These are phyloP conservation scores for Alternaria rosae DNA, from an alignment of 2,329 filamentous ascomycete species.

Conservation along the genomic window DNA sequence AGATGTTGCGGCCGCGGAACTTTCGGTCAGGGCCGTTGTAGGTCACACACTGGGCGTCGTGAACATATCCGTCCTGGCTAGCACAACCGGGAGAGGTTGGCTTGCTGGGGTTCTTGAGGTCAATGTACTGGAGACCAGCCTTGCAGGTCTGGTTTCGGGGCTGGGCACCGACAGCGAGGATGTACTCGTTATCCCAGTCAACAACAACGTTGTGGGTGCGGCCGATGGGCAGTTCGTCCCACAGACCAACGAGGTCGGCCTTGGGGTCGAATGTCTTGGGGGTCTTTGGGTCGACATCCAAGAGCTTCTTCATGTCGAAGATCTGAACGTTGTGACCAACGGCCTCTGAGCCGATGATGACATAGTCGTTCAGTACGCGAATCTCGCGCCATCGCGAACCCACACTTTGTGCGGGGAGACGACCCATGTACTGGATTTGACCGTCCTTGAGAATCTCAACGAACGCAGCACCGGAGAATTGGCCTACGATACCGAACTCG, in stretches of 20 bases:
- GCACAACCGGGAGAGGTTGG: constrained; percentile 62
- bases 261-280: constrained; percentile 43
- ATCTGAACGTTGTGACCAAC: constrained; percentile 63
- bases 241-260: constrained; percentile 38
- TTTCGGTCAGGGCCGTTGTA: constrained; percentile 60
- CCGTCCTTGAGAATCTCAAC: constrained; percentile 59
- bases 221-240: constrained; percentile 36
- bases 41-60: constrained; percentile 67
- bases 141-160: constrained; percentile 52
- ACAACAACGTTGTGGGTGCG: constrained; percentile 51
- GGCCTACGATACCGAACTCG: constrained; percentile 63
- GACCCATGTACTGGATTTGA: constrained; percentile 61
- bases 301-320: constrained; percentile 57
- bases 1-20: constrained; percentile 61
- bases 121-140: constrained; percentile 65
- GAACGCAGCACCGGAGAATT: constrained; percentile 63
- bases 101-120: constrained; percentile 62
- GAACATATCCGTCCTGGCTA: constrained; percentile 64
- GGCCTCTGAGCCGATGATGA: constrained; percentile 52
- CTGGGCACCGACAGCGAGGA: constrained; percentile 44
- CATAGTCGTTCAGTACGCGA: constrained; percentile 54
- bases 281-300: constrained; percentile 39
- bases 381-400: constrained; percentile 63
- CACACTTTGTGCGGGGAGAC: constrained; percentile 56
- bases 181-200: constrained; percentile 46